Base-by-base conservation (phyloP, 2,329 filamentous ascomycete genomes). In the Graphilbum sp. region DNA sequence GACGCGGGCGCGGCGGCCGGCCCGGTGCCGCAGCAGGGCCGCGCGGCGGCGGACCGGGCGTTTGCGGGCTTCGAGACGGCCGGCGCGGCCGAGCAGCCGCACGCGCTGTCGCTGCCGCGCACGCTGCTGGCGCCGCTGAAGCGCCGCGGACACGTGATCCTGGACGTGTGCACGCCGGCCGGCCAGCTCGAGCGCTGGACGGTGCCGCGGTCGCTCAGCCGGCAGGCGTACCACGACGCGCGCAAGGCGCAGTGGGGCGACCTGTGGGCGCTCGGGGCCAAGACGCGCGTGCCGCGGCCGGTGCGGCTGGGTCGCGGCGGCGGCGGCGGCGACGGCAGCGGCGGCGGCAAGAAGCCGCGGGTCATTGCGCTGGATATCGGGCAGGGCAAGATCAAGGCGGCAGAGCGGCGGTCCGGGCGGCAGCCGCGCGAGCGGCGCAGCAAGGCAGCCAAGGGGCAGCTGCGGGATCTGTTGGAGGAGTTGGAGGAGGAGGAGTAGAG, bases 101-200 rank as follows among this genome's bases (percentile, higher is more conserved):
- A 79, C 47, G 60, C 80, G 29, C 69, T 86, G 11, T 69, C 76
- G 0, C 73, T 96, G 0, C 90, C 90, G 0, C 77, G 90, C 15
- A 62, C 78, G 21, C 66, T 98, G 33, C 64, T 87, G 21, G 73
- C 79, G 1, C 85, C 90, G 1, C 64, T 98, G 42, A 98, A 98
- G 62, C 75, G 85, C 19, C 75, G 75, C 30, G 84, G 86, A 0
- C 90, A 98, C 54, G 78, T 96, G 32, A 84, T 80, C 15, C 63
- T 98, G 21, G 90, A 98, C 53, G 55, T 96, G 3, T 98, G 90
- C 64, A 96, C 90, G 0, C 80, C 88, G 0, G 68, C 73, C 1
- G 90, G 83, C 24, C 75, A 71, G 32, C 75, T 95, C 25, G 88
- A 98, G 63, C 82, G 90, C 39, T 98, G 90, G 90, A 90, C 80